Base-by-base conservation (phyloP, 1,284 basidiomycete genomes). In the Dichomitus squalens region DNA sequence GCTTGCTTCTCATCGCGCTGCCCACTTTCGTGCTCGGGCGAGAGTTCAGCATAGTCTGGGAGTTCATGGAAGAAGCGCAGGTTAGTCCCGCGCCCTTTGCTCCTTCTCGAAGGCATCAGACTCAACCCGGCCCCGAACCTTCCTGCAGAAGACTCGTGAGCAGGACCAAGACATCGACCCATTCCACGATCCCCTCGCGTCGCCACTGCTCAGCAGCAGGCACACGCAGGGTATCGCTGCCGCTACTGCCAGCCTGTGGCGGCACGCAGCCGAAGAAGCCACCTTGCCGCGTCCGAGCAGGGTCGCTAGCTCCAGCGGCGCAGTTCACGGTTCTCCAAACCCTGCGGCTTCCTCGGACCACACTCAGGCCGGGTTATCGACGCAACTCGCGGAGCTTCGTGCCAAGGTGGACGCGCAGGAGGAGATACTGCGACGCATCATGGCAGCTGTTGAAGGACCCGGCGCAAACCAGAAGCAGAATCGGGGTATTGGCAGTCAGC, bases 1-100 rank as follows among this genome's bases (percentile, higher is more conserved):
- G 93, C 1, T 78, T 95, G 7, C 78, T 96, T 0, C 79, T 95
- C 40, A 94, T 95, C 67, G 93, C 93, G 0, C 79, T 95, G 1
- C 93, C 93, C 5, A 90, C 87, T 63, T 95, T 96, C 65, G 93
- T 96, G 0, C 83, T 95, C 7, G 93, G 93, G 0, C 76, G 92
- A 46, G 93, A 96, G 70, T 96, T 96, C 71, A 92, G 91, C 57
- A 79, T 88, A 8, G 90, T 94, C 1, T 95, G 92, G 88, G 92
- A 94, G 59, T 81, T 82, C 20, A 92, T 95, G 87, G 79, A 78
- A 6, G 72, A 68, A n/a, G 74, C 77, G 23, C 73, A 79, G 34
- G 79, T 80, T 18, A 18, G 75, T 62, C 39, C 58, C 20, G 46
- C n/a, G n/a, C 47, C 58, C 43, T 21, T 34, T 41, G 46, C 31